Evolutionary conservation across 2,329 filamentous ascomycete genomes (phyloP), one percentile per base, ranked within the genome.

Genomic region (Cryphonectria carpinicola): DNA sequence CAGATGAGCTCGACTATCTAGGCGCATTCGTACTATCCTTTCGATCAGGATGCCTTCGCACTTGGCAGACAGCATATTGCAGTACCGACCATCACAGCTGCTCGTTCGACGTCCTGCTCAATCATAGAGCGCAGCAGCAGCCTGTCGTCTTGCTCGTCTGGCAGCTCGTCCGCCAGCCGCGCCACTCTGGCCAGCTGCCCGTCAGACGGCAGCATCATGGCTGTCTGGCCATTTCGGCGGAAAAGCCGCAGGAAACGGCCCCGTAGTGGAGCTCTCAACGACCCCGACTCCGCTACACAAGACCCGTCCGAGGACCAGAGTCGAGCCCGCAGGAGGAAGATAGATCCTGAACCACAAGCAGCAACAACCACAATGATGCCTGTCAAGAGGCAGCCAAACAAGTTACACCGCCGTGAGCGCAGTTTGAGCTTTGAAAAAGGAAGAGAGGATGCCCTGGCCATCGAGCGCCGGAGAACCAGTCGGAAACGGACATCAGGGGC

Each of bases 151-250:
- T 52, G 49, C 43, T 32, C 52, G 28, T 17, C 28, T 60, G 46
- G 25, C 39, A 49, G 11, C 3, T 11, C n/a, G 56, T 25, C 46
- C 11, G 61, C 65, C 1, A 25, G 58, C 58, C 19, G 49, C 61
- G 35, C 60, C 65, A 28, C 22, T 6, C 52, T 64, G 46, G 67
- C 66, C 69, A 63, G 37, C 54, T 28, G 68, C 68, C 70, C 43
- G 68, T 60, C 68, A 70, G 35, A 25, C 54, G 49, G 61, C 54
- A 35, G 65, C 65, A 70, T 56, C 35, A 95, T 95, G 93, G 89
- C 91, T 79, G 84, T 95, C 81, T 97, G 93, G 94, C 93, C 91
- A 73, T 97, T 97, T 81, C 87, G 90, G 81, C 90, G 91, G 78
- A 91, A 87, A 82, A 90, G 88, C 82, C 90, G 89, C 81, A 90